Base-by-base conservation (phyloP, 441 rosid genomes). In the Erodium trifolium region DNA sequence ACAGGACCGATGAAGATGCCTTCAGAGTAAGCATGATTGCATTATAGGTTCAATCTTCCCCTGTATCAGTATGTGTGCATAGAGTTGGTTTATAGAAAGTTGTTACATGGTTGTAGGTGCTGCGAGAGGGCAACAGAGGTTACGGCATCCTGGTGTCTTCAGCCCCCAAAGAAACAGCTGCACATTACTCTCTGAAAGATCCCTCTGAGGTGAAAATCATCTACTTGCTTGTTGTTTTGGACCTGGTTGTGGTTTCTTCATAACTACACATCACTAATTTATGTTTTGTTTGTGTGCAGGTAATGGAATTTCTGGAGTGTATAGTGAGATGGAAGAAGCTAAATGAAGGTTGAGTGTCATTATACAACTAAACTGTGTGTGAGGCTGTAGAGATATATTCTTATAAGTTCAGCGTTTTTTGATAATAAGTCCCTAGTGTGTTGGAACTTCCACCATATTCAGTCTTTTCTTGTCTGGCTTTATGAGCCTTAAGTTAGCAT, bases 1-100 rank as follows among this genome's bases (percentile, higher is more conserved):
- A 93, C 73, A 82, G 72, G 67, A 81, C 86, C 0, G 98, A 93
- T 79, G 99, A 93, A 77, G 99, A 93, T 81, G 99, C 99, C 65
- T 91, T 93, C 78, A 89, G 87, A 91, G 98, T 91, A 79, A 35
- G 55, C 18, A 57, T 47, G 8, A 10, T 10, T 5, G n/a, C n/a
- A 47, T 34, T 70, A 34, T 34, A 34, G 5, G 37, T 34, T 23
- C 27, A 23, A 23, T 23, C 27, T 23, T 23, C 27, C 27, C 27
- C 27, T 23, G 27, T 23, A 23, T 23, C 27, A 23, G 23, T 5
- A 16, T 14, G 10, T 17, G 62, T 16, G 27, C 19, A 39, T 18
- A 23, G 27, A 53, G 60, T 23, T 16, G 31, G 23, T 39, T 57
- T n/a, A 35, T 16, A n/a, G 17, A 4, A 68, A 37, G 13, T 63